These are phyloP conservation scores for Phanerodontia chrysosporium DNA, from an alignment of 768 basidiomycete genomes.

Conservation along the genomic window DNA sequence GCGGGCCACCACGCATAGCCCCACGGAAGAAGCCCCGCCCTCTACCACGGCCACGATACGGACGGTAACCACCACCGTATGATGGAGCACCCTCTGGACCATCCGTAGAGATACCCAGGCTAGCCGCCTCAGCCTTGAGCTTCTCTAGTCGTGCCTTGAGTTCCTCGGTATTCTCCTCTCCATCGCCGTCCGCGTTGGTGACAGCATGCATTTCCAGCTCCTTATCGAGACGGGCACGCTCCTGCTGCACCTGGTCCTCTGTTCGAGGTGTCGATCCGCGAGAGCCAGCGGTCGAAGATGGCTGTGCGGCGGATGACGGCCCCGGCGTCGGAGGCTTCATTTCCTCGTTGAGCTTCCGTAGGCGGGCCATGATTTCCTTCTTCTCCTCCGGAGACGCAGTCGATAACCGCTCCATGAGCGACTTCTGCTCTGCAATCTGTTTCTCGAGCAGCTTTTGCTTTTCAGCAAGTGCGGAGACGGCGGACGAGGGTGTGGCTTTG, in stretches of 20 bases:
- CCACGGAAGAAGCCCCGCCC: conserved; percentile 59
- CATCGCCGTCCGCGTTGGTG: conserved; percentile 36
- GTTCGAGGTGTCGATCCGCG: conserved; percentile 23
- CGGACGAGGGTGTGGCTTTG: conserved; percentile 19
- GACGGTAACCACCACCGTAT: conserved; percentile 32
- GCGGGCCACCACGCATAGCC: conserved; percentile 59
- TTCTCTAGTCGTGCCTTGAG: conserved; percentile 71
- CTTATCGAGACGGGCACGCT: conserved; percentile 70
- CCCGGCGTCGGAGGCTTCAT: conserved; percentile 48
- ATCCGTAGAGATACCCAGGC: conserved; percentile 59
- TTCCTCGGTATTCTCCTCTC: conserved; percentile 58
- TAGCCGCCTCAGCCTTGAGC: conserved; percentile 80
- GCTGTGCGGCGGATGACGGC: conserved; percentile 23
- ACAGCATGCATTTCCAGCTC: conserved; percentile 80
- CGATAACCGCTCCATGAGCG: conserved; percentile 66
- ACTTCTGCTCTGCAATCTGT: conserved; percentile 86
- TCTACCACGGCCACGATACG: conserved; percentile 64
- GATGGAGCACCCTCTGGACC: conserved; percentile 33
- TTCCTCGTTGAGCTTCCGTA: conserved; percentile 76
- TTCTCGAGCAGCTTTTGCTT: conserved; percentile 76
- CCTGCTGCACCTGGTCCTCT: conserved; percentile 48
- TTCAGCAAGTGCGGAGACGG: conserved; percentile 54
- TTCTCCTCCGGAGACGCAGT: conserved; percentile 69
- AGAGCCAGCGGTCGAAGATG: conserved; percentile 23
- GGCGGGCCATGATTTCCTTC: conserved; percentile 68